These are phyloP conservation scores for Flaveria bidentis DNA, from an alignment of 129 eudicot species.

Conservation along the genomic window DNA sequence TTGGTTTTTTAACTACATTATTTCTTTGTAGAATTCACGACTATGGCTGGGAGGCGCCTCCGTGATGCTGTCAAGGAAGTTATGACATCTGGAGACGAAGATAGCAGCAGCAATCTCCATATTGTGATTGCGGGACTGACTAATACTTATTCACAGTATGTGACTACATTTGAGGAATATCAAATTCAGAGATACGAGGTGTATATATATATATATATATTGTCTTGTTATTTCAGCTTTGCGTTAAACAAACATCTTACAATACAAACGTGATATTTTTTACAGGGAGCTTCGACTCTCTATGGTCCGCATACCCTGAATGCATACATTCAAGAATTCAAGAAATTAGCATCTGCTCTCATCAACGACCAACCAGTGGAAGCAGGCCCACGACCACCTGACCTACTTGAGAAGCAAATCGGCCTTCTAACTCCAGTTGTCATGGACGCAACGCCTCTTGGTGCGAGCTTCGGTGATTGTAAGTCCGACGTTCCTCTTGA, in stretches of 20 bases:
- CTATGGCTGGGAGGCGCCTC: conserved; percentile 69
- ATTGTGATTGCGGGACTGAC: conserved; percentile 59
- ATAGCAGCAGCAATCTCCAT: conserved; percentile 31
- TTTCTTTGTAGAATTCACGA: conserved; percentile 49
- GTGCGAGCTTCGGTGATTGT: conserved; percentile 46
- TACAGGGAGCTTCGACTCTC: conserved; percentile 60
- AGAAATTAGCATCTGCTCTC: conserved; percentile 44
- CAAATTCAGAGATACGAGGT: conserved; percentile 64
- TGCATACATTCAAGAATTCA: conserved; percentile 60
- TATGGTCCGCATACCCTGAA: conserved; percentile 59
- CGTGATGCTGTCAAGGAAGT: conserved; percentile 56
- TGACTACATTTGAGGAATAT: conserved; percentile 66
- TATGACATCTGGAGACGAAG: conserved; percentile 29
- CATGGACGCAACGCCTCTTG: conserved; percentile 50
- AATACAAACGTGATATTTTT: neutral
- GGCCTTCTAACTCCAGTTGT: conserved; percentile 53
- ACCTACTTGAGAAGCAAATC: conserved; percentile 52
- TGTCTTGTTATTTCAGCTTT: neutral
- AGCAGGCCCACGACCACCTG: conserved; percentile 58
- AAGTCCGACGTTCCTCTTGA: conserved; percentile 40
- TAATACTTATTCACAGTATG: conserved; percentile 60
- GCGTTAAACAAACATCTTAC: neutral
- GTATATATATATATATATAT: neutral
- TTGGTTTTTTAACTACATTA: neutral
- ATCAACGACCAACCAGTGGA: conserved; percentile 27